phyloP scores from a whole-genome alignment of 208 protist genomes.

The Strigomonas galati region DNA sequence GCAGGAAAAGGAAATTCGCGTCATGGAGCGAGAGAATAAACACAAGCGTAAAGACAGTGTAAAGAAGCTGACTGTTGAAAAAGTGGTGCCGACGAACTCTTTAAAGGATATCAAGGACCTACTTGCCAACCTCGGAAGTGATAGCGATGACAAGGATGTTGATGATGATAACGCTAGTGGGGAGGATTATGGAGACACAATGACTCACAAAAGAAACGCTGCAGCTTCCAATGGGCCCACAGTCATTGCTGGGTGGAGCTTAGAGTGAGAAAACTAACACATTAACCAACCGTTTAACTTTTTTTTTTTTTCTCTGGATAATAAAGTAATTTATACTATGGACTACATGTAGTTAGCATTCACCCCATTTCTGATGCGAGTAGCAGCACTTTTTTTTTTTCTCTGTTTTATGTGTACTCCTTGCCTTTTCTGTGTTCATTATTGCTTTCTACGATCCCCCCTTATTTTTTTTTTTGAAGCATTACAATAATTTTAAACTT shows the following conservation, averaged over 20 bases:
- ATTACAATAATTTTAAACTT: neutral
- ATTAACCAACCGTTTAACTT: neutral
- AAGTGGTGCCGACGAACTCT: constrained; percentile 8
- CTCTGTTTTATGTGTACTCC: neutral
- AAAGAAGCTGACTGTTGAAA: neutral
- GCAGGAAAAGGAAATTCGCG: constrained; percentile 53
- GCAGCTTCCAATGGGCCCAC: neutral
- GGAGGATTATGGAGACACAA: neutral
- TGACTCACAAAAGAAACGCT: neutral
- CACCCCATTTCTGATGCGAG: neutral
- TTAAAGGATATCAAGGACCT: constrained; percentile 62
- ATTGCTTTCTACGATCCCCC: too few relatives aligned
- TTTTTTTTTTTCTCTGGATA: constrained; percentile 10
- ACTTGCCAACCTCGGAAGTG: constrained; percentile 37
- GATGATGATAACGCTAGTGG: constrained; percentile 6
- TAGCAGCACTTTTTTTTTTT: constrained; percentile 4
- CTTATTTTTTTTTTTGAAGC: neutral
- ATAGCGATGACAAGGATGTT: constrained; percentile 14
- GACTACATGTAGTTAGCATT: neutral
- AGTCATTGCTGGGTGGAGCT: neutral
- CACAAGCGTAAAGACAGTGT: constrained; percentile 8
- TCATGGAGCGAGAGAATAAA: constrained; percentile 35
- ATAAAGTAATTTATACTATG: too few relatives aligned
- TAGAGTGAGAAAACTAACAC: neutral
- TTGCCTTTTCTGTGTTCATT: neutral